phyloP scores from a whole-genome alignment of 106 monocot genomes.

The Phalaenopsis equestris region DNA sequence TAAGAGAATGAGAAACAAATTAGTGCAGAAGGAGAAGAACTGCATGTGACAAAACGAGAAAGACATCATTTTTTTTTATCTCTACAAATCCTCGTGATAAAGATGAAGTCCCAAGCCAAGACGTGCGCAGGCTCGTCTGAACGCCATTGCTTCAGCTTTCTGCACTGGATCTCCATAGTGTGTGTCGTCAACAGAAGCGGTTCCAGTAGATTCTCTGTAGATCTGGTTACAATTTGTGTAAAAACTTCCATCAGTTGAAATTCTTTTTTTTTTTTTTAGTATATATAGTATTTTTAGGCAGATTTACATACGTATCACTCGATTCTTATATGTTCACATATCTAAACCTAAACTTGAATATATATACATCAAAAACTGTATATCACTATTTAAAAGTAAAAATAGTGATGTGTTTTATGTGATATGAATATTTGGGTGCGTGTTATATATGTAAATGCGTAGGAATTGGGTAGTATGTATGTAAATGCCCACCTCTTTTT shows the following conservation, averaged over 20 bases:
- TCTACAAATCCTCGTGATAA: constrained; percentile 77
- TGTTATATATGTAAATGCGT: no score
- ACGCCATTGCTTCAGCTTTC: constrained; percentile 98
- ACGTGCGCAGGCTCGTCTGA: constrained; percentile 88
- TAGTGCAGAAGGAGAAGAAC: background rate
- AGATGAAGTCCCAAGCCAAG: constrained; percentile 93
- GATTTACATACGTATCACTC: no score
- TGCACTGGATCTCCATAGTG: constrained; percentile 78
- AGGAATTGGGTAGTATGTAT: no score
- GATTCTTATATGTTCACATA: no score
- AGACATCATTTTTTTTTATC: background rate
- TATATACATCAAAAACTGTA: no score
- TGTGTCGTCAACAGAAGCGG: constrained; percentile 57
- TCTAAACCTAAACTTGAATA: no score
- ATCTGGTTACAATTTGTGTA: constrained; percentile 29
- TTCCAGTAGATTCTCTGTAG: constrained; percentile 87
- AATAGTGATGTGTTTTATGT: no score
- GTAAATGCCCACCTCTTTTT: no score
- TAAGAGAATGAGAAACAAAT: no score
- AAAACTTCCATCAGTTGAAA: background rate
- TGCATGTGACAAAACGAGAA: background rate
- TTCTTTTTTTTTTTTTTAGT: background rate
- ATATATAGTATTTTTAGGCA: no score
- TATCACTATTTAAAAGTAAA: no score
- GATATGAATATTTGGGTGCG: no score